Evolutionary conservation across 805 yeast species (phyloP).

Genomic region (Peterozyma toletana): DNA sequence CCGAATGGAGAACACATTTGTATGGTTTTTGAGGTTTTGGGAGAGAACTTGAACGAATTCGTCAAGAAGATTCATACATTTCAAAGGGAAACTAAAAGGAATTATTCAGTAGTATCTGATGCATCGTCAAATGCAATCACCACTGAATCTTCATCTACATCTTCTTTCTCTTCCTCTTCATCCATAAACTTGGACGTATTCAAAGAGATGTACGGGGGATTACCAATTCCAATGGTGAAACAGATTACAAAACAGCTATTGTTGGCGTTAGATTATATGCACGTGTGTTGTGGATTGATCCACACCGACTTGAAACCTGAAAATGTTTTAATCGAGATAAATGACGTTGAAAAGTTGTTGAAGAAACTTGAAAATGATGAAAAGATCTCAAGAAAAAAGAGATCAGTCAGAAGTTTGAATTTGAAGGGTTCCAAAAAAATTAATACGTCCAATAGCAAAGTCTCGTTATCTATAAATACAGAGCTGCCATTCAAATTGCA

Average conservation of each 20-base stretch:
- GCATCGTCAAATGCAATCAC: background rate
- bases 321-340: constrained; percentile 50
- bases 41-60: constrained; percentile 49
- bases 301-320: constrained; percentile 78
- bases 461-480: no score
- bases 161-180: constrained; percentile 14
- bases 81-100: constrained; percentile 21
- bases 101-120: constrained; percentile 4
- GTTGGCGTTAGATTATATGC: constrained; percentile 50
- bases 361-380: constrained; percentile 29
- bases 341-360: constrained; percentile 46
- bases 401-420: no score
- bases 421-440: no score
- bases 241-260: constrained; percentile 51
- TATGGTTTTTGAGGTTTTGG: constrained; percentile 61
- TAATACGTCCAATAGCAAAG: no score
- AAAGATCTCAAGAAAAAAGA: background rate
- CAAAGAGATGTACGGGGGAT: constrained; percentile 39
- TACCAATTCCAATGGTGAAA: constrained; percentile 47
- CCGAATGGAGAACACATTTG: constrained; percentile 61
- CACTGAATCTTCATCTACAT: constrained; percentile 9
- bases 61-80: constrained; percentile 38
- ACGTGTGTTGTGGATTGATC: constrained; percentile 54
- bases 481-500: constrained; percentile 1
- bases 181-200: constrained; percentile 21